phyloP scores from a whole-genome alignment of 2,329 filamentous ascomycete genomes.

The Clarireedia paspali region DNA sequence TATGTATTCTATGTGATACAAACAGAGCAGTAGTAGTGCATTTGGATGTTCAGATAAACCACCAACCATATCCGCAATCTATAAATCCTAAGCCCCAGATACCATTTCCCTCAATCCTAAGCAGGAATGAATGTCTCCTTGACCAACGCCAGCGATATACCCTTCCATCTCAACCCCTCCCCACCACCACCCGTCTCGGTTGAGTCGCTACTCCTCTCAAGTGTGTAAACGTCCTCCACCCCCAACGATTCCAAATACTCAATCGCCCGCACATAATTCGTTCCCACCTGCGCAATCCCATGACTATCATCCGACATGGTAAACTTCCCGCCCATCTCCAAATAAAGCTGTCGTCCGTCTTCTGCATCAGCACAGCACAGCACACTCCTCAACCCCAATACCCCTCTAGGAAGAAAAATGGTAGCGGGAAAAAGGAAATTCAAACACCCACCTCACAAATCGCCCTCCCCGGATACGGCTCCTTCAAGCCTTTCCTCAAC shows the following conservation, averaged over 20 bases:
- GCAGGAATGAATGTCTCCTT: conserved; percentile 18
- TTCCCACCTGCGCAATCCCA: conserved; percentile 76
- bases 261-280: conserved; percentile 68
- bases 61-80: no score
- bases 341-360: conserved; percentile 43
- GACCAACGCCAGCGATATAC: conserved; percentile 15
- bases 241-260: conserved; percentile 62
- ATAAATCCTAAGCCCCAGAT: no score
- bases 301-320: conserved; percentile 95
- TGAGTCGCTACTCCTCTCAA: conserved; percentile 11
- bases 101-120: not conserved
- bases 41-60: no score
- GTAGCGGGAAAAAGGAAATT: not conserved
- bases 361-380: not conserved
- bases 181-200: not conserved
- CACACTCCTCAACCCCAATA: not conserved
- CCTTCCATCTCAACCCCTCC: conserved; percentile 6
- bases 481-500: conserved; percentile 78
- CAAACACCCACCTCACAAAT: conserved; percentile 52
- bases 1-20: no score
- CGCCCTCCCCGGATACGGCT: conserved; percentile 77
- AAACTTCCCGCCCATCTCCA: conserved; percentile 68
- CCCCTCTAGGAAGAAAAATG: not conserved
- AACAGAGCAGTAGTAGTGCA: no score
- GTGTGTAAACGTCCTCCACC: conserved; percentile 48